A percentile compares a stretch with the other conserved stretches of the same genome.
Conservation (phyloP, 1,284 basidiomycete species). For the Trichosporon sp. region DNA sequence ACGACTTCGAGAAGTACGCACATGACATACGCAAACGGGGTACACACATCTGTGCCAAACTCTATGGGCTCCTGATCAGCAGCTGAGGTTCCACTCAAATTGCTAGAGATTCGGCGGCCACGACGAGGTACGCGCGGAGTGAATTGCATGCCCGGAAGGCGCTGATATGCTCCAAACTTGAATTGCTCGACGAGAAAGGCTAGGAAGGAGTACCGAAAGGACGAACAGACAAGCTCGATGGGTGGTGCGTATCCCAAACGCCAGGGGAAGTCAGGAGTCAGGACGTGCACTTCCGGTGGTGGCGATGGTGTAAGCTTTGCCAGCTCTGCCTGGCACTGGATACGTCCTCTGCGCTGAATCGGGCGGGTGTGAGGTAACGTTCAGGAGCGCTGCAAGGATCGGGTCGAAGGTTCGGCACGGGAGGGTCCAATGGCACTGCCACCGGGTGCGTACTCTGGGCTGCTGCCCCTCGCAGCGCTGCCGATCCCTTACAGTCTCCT, state of each 20-base stretch:
- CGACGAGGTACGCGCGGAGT: not conserved
- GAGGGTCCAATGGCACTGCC: slow-evolving; percentile 17
- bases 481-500: not conserved
- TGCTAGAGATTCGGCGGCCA: not conserved
- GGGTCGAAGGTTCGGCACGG: slow-evolving; percentile 17
- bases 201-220: not conserved
- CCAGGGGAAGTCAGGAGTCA: slow-evolving; percentile 7
- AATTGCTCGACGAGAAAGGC: not conserved
- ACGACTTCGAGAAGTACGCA: not conserved
- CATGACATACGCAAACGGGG: not conserved
- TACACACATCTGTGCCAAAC: not conserved
- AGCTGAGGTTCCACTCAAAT: not conserved
- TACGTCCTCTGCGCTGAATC: not conserved
- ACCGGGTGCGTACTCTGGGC: slow-evolving; percentile 2
- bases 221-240: not conserved
- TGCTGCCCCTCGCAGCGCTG: not conserved
- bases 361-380: slow-evolving; percentile 6
- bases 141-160: not conserved
- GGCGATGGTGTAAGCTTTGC: not conserved
- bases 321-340: not conserved
- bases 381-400: not conserved
- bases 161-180: slow-evolving; percentile 6
- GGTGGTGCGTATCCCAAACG: not conserved
- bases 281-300: slow-evolving; percentile 8
- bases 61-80: not conserved